These are phyloP conservation scores for Mimosa pudica DNA, from an alignment of 306 rosid genomes.

Conservation along the genomic window DNA sequence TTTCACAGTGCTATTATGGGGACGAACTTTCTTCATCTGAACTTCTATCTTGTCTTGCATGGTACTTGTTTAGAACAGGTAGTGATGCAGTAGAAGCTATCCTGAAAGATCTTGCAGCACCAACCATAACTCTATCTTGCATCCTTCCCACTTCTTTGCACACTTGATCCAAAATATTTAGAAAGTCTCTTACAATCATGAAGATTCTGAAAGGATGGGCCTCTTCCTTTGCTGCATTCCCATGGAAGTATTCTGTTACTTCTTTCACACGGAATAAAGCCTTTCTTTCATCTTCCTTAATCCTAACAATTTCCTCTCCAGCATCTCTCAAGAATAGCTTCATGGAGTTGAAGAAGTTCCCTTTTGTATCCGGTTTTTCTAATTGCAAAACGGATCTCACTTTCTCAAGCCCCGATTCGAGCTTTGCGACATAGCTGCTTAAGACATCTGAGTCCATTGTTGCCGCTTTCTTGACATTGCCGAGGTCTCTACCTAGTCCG, in stretches of 20 bases:
- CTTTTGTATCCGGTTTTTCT: slow-evolving; percentile 64
- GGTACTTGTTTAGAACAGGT: slow-evolving; percentile 91
- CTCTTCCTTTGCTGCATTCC: slow-evolving; percentile 83
- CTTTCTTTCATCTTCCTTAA: slow-evolving; percentile 73
- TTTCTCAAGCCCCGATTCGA: slow-evolving; percentile 87
- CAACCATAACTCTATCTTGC: slow-evolving; percentile 74
- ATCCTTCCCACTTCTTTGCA: slow-evolving; percentile 95
- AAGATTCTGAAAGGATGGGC: slow-evolving; percentile 95
- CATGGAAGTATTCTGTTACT: slow-evolving; percentile 87
- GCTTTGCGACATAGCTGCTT: slow-evolving; percentile 82
- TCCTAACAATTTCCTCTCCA: slow-evolving; percentile 64
- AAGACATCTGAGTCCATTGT: slow-evolving; percentile 94
- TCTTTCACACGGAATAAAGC: slow-evolving; percentile 81
- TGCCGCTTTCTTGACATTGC: slow-evolving; percentile 82
- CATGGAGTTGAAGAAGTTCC: slow-evolving; percentile 74
- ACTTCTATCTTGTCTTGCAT: slow-evolving; percentile 68
- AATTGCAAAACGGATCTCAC: slow-evolving; percentile 75
- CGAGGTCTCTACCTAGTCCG: slow-evolving; percentile 81
- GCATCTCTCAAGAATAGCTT: slow-evolving; percentile 73
- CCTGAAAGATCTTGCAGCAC: slow-evolving; percentile 88
- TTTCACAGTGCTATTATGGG: slow-evolving; percentile 54
- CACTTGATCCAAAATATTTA: slow-evolving; percentile 78
- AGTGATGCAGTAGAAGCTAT: slow-evolving; percentile 85
- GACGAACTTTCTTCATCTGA: slow-evolving; percentile 95
- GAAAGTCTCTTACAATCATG: slow-evolving; percentile 92